Base-by-base conservation (phyloP, 495 filamentous ascomycete species). In the Barbatosphaeria neglecta region DNA sequence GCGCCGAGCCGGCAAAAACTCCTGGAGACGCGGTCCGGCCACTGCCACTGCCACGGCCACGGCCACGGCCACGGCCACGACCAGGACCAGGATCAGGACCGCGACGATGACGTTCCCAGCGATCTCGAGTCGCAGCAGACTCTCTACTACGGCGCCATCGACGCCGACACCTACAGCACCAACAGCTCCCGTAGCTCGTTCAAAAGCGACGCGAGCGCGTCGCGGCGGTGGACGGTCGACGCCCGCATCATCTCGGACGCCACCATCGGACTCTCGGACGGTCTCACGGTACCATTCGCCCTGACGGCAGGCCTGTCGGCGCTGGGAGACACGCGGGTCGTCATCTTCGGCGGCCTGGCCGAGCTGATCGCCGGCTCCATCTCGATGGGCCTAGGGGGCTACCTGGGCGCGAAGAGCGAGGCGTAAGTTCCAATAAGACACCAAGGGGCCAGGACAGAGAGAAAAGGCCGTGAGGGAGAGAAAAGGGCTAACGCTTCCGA, bases 301-400 rank as follows among this genome's bases (percentile, higher is more conserved):
- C 56, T 81, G 20, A 81, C 77, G 0, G 76, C 77, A 1, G 77
- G 77, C 5, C 49, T 81, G 11, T 72, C 70, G 4, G 76, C 63
- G 25, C 60, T 80, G 19, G 77, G 77, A 47, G 67, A 72, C 43
- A 69, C 77, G 5, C 66, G 68, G 33, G 62, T 82, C 22, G 81
- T 84, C 46, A 72, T 84, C 41, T 69, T 76, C 45, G 81, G 75
- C 15, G 81, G 81, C 2, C 64, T 82, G n/a, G 81, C 81, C 1
- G 81, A 84, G 62, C 62, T 84, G 16, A 75, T 80, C 50, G 70
- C 73, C 18, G 81, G 81, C 37, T 63, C 71, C 19, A 78, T 84
- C 35, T 77, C 71, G 5, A 84, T 84, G 81, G 81, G 81, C 0
- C 61, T 84, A 0, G 81, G 81, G 25, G 81, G 75, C 5, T 84